Conservation (phyloP, 164 flowering plant genomes). For the Vitis labrusca region DNA sequence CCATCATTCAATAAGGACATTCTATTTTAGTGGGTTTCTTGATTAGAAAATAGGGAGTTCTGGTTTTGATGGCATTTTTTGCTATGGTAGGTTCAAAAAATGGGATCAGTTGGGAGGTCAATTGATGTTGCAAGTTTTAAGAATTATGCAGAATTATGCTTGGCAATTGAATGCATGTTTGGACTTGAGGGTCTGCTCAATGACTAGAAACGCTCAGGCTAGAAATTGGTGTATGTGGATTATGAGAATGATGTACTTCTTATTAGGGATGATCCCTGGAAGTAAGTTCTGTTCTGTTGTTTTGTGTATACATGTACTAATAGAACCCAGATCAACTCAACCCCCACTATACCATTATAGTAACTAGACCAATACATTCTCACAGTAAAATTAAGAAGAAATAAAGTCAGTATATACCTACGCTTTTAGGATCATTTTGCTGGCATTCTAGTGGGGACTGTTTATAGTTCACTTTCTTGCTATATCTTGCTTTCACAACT, state of each 20-base stretch:
- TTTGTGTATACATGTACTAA: neutral
- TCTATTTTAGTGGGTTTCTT: neutral
- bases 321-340: neutral
- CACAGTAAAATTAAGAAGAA: no score
- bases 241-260: slow-evolving; percentile 95
- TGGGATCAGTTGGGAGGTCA: slow-evolving; percentile 98
- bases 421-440: no score
- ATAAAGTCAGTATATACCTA: no score
- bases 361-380: no score
- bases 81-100: slow-evolving; percentile 76
- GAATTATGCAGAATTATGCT: slow-evolving; percentile 69
- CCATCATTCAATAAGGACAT: neutral
- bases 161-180: slow-evolving; percentile 89
- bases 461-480: no score
- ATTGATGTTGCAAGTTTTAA: slow-evolving; percentile 82
- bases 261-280: slow-evolving; percentile 99
- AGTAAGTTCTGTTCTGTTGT: slow-evolving; percentile 51
- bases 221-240: slow-evolving; percentile 94
- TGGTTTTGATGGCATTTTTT: neutral
- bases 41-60: no score
- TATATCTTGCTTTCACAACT: no score
- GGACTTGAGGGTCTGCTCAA: slow-evolving; percentile 84
- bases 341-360: no score
- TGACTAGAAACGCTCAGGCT: slow-evolving; percentile 68
- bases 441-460: no score